Conservation (phyloP, 306 rosid species). For the Malus sieversii region DNA sequence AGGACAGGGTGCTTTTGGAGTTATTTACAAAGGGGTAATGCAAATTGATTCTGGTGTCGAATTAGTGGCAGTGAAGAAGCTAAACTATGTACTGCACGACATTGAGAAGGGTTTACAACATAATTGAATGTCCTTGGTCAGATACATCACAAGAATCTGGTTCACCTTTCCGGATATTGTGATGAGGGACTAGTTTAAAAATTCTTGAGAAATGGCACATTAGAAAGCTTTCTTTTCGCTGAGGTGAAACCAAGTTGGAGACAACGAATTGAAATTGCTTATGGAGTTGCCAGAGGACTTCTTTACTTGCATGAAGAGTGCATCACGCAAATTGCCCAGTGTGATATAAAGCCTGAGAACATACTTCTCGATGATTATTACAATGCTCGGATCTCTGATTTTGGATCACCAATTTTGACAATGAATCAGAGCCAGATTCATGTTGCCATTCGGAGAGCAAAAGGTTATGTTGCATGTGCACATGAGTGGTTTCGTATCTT, state of each 20-base stretch:
- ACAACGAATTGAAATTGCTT: constrained; percentile 21
- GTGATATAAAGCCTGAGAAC: constrained; percentile 37
- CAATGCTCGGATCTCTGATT: constrained; percentile 25
- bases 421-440: constrained; percentile 17
- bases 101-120: constrained; percentile 24
- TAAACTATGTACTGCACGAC: constrained; percentile 8
- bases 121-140: constrained; percentile 28
- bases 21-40: constrained; percentile 7
- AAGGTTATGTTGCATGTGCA: constrained; percentile 22
- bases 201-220: constrained; percentile 32
- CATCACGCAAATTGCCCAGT: constrained; percentile 25
- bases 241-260: constrained; percentile 26
- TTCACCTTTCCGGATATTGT: constrained; percentile 30
- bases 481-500: constrained; percentile 25
- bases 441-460: constrained; percentile 21
- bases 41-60: not conserved
- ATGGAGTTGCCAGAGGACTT: constrained; percentile 17
- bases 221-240: constrained; percentile 20
- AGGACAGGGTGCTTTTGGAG: constrained; percentile 32
- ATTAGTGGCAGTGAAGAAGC: constrained; percentile 25
- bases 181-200: constrained; percentile 37
- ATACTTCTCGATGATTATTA: constrained; percentile 31
- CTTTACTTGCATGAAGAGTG: constrained; percentile 35
- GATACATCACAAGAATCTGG: constrained; percentile 33
- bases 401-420: constrained; percentile 25